Base-by-base conservation (phyloP, 1,139 yeast genomes). In the Blastobotrys serpentis region DNA sequence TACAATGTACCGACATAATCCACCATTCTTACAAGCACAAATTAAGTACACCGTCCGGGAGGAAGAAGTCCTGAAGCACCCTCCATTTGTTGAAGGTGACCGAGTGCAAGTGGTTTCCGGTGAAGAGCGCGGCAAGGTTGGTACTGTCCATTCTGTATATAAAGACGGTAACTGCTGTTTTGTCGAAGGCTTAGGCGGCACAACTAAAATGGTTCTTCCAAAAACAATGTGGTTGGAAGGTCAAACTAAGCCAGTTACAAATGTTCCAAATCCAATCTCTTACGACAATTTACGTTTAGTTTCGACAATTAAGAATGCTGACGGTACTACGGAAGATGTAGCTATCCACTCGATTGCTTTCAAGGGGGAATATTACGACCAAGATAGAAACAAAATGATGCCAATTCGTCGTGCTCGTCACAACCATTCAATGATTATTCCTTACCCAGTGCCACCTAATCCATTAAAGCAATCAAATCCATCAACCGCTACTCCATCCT, bases 371-470 rank as follows among this genome's bases (percentile, higher is more conserved):
- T 84, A 85, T 64, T 90, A 78, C 66, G 96, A 89, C 64, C 80
- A 79, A 44, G 80, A 85, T 57, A 82, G 84, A 66, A 84, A 82
- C 65, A 74, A 76, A 62, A 78, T 85, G 75, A 71, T 88, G 72
- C 95, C 95, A 18, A 78, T 78, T 54, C 79, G 98, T 69, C 78
- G 80, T 56, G 88, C 90, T 13, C 79, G 77, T 56, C 76, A 79
- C 57, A 89, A 87, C 59, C 71, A 72, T 30, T 78, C 79, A 38
- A 73, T 87, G 49, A 71, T 87, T 50, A 81, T 90, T 47, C 97
- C 98, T 49, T 90, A 96, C 95, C 98, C 98, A 39, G 77, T 80
- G 56, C 95, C 95, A 1, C 50, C 55, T 4, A 83, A 81, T 32
- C 73, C 76, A 6, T 69, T 72, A n/a, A 77, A 77, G 56, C 86